Percentiles rank a stretch among this genome's conserved stretches.
Evolutionary conservation across 495 filamentous ascomycete species (phyloP).

Genomic region (Hyaloscypha finlandica): DNA sequence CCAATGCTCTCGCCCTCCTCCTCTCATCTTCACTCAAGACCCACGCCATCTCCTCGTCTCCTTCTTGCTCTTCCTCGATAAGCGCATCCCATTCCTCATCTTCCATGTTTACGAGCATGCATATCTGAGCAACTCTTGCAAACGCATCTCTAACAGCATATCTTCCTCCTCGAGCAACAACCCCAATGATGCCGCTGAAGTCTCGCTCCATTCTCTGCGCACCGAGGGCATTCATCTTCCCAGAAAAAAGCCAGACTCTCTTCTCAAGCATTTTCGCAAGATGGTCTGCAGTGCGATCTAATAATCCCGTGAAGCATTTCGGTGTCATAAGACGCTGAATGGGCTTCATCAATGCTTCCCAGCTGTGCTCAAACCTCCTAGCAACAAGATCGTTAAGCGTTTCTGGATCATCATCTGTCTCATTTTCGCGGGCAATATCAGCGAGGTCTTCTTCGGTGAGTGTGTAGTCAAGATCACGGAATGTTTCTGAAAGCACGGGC

Average conservation of each 20-base stretch:
- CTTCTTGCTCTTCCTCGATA: conserved; percentile 34
- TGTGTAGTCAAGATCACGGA: conserved; percentile 86
- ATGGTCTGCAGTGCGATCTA: conserved; percentile 71
- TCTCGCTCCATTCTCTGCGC: conserved; percentile 88
- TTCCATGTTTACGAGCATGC: conserved; percentile 92
- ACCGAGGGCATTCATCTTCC: conserved; percentile 78
- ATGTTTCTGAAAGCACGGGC: conserved; percentile 82
- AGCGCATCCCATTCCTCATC: conserved; percentile 95
- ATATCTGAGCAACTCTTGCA: conserved; percentile 77
- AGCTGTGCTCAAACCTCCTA: conserved; percentile 73
- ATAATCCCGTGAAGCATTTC: conserved; percentile 66
- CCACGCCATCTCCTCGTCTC: conserved; percentile 52
- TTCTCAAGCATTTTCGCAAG: conserved; percentile 83
- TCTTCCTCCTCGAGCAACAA: conserved; percentile 71
- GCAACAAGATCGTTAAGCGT: conserved; percentile 59
- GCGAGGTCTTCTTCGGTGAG: conserved; percentile 50
- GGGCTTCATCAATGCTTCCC: conserved; percentile 82
- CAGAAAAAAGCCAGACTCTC: conserved; percentile 81
- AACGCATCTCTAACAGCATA: conserved; percentile 85
- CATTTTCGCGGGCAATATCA: conserved; percentile 48
- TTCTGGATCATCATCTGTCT: conserved; percentile 51
- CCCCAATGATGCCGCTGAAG: conserved; percentile 73
- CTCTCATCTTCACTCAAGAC: conserved; percentile 57
- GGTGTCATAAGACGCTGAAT: conserved; percentile 83
- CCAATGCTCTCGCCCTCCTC: conserved; percentile 51